Evolutionary conservation across 1,284 basidiomycete genomes (phyloP).

Genomic region (Phylloporus sp.): DNA sequence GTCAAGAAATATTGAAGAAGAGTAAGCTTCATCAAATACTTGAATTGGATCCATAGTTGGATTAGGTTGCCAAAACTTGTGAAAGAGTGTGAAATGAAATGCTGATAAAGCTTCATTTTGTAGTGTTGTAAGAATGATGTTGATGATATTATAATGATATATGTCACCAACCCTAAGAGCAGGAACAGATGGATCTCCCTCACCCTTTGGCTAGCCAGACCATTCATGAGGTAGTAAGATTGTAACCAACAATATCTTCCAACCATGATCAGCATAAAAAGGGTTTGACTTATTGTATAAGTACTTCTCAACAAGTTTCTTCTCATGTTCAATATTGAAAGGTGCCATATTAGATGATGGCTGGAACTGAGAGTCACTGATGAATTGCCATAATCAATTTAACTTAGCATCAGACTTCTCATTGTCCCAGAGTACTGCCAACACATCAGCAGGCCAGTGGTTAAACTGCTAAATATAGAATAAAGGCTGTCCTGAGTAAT

Average conservation of each 20-base stretch:
- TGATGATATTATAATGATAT: neutral
- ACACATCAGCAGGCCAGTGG: constrained; percentile 12
- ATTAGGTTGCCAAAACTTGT: neutral
- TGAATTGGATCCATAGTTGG: too few relatives aligned
- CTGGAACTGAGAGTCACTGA: neutral
- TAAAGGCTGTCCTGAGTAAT: neutral
- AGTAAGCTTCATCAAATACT: neutral
- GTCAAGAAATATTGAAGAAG: neutral
- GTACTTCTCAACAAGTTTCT: constrained; percentile 1
- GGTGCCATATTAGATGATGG: fast-evolving
- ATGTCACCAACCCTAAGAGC: neutral
- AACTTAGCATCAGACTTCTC: constrained; percentile 8
- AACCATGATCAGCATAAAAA: neutral
- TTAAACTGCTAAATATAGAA: neutral
- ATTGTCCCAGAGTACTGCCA: constrained; percentile 15
- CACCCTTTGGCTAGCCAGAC: too few relatives aligned
- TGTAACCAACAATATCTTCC: neutral
- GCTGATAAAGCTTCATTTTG: neutral
- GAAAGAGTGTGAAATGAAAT: neutral
- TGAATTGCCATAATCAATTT: neutral
- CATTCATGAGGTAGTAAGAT: neutral
- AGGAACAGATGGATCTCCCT: too few relatives aligned
- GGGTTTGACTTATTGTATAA: neutral
- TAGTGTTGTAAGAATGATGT: neutral
- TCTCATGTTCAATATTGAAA: neutral